phyloP scores from a whole-genome alignment of 2,329 filamentous ascomycete species.

The Basipetospora chlamydospora region DNA sequence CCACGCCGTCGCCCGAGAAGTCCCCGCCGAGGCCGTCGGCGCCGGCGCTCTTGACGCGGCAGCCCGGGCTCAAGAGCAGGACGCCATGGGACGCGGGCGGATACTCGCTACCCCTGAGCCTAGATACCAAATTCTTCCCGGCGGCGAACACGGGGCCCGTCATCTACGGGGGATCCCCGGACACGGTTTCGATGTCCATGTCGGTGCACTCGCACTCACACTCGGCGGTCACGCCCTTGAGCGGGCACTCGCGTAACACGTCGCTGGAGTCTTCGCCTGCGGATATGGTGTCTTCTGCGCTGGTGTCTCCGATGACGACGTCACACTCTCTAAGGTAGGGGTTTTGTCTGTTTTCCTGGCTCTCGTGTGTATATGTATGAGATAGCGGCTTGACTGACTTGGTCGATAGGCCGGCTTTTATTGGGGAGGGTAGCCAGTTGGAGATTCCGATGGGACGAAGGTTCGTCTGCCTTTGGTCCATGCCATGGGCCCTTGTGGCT shows the following conservation, averaged over 20 bases:
- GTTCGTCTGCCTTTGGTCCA: slow-evolving; percentile 1
- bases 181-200: slow-evolving; percentile 8
- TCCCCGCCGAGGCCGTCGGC: background rate
- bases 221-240: slow-evolving; percentile 5
- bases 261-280: slow-evolving; percentile 17
- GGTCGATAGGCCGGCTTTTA: slow-evolving; percentile 1
- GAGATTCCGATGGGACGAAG: slow-evolving; percentile 4
- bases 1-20: slow-evolving; percentile 4
- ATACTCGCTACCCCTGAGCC: slow-evolving; percentile 28
- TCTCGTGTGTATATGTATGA: background rate
- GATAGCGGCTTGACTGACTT: background rate
- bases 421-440: slow-evolving; percentile 7
- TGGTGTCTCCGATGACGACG: slow-evolving; percentile 4
- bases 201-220: too few relatives aligned
- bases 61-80: slow-evolving; percentile 17
- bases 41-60: too few relatives aligned
- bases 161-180: slow-evolving; percentile 13
- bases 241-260: slow-evolving; percentile 15
- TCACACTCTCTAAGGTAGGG: slow-evolving; percentile 2
- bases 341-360: background rate
- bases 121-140: slow-evolving; percentile 20
- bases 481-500: too few relatives aligned
- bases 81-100: slow-evolving; percentile 38
- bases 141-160: slow-evolving; percentile 11
- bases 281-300: slow-evolving; percentile 3